Percentiles rank a stretch among this genome's conserved stretches.
Evolutionary conservation across 257 asterid species (phyloP).

Genomic region (Ehretia macrophylla): DNA sequence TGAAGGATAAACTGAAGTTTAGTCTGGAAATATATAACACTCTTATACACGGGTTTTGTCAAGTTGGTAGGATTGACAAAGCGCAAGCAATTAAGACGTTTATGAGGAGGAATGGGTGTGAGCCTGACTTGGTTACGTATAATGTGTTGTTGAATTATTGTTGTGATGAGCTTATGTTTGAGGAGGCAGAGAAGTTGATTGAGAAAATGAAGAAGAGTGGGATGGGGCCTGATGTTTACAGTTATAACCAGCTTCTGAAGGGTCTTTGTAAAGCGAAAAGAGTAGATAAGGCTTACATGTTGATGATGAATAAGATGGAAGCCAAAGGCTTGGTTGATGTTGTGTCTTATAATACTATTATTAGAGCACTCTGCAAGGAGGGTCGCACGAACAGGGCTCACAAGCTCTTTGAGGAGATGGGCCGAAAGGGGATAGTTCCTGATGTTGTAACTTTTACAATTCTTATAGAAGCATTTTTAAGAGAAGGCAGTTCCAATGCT

Average conservation of each 20-base stretch:
- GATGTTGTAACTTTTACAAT: conserved; percentile 76
- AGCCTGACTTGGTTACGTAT: conserved; percentile 74
- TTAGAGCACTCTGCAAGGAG: conserved; percentile 58
- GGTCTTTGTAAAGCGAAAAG: conserved; percentile 82
- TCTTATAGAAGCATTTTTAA: conserved; percentile 67
- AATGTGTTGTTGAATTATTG: conserved; percentile 71
- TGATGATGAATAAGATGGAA: conserved; percentile 67
- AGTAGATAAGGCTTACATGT: conserved; percentile 60
- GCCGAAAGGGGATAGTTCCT: conserved; percentile 60
- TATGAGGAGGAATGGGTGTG: conserved; percentile 84
- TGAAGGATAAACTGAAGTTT: conserved; percentile 72
- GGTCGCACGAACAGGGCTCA: conserved; percentile 52
- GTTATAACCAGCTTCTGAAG: conserved; percentile 79
- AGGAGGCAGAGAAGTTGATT: conserved; percentile 69
- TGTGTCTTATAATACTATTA: conserved; percentile 83
- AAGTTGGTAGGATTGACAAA: conserved; percentile 77
- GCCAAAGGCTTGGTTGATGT: conserved; percentile 66
- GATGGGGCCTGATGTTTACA: conserved; percentile 64
- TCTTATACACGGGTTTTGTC: conserved; percentile 80
- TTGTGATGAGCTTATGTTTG: conserved; percentile 65
- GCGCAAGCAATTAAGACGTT: conserved; percentile 70
- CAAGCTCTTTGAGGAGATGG: conserved; percentile 68
- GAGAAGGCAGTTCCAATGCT: conserved; percentile 52
- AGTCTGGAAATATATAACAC: conserved; percentile 50
- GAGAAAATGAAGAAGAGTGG: conserved; percentile 66